Evolutionary conservation across 163 green algal species (phyloP).

Genomic region (Scenedesmus sp.): DNA sequence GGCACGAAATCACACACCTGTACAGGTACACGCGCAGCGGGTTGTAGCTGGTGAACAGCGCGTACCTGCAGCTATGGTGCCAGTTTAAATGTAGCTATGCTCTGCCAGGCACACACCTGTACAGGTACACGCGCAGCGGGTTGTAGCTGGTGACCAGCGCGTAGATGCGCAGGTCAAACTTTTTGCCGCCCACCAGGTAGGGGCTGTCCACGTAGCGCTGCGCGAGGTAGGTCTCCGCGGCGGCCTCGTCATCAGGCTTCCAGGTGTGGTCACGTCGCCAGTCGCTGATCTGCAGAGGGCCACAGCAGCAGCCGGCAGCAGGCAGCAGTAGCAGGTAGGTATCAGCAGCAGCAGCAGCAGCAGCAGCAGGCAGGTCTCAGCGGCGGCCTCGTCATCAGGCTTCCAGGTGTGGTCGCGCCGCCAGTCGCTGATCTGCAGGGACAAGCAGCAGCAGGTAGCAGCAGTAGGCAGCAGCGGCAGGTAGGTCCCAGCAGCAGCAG

Average conservation of each 20-base stretch:
- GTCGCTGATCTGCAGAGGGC: conserved; percentile 68
- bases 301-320: not conserved
- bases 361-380: not conserved
- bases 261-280: conserved; percentile 69
- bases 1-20: conserved; percentile 51
- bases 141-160: conserved; percentile 77
- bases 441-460: not conserved
- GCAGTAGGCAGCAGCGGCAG: not conserved
- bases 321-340: not conserved
- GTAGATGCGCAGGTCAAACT: conserved; percentile 91
- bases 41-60: not conserved
- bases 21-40: conserved; percentile 82
- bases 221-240: conserved; percentile 71
- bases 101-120: conserved; percentile 61
- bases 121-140: conserved; percentile 82
- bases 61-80: not conserved
- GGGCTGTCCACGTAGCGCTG: conserved; percentile 78
- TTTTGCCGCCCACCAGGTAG: conserved; percentile 80
- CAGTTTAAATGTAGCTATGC: not conserved
- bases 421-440: conserved; percentile 73
- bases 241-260: conserved; percentile 64
- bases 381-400: conserved; percentile 60
- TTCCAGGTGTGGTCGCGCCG: conserved; percentile 67
- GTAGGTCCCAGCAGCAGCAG: not conserved
- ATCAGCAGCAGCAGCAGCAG: not conserved